Percentiles rank a stretch among this genome's conserved stretches.
These are phyloP conservation scores for Daphne laureola DNA, from an alignment of 441 rosid genomes.

Conservation along the genomic window DNA sequence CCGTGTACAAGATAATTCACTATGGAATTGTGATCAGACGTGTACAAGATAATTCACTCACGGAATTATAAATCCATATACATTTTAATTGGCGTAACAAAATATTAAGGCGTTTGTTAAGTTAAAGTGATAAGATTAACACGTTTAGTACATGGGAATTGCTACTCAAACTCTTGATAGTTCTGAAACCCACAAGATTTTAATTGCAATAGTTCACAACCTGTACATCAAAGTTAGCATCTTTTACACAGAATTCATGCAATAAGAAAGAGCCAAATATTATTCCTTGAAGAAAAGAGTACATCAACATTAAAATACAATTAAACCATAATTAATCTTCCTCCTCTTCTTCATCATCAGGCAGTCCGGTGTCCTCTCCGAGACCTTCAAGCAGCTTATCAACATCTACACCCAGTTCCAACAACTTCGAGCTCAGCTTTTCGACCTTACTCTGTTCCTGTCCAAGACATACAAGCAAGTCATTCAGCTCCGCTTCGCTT, in stretches of 20 bases:
- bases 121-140: too few species aligned
- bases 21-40: too few species aligned
- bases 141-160: too few species aligned
- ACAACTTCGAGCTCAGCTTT: slow-evolving; percentile 49
- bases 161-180: too few species aligned
- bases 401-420: slow-evolving; percentile 73
- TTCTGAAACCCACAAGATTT: too few species aligned
- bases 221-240: slow-evolving; percentile 3
- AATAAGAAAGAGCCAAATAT: background rate
- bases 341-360: slow-evolving; percentile 56
- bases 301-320: background rate
- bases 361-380: slow-evolving; percentile 64
- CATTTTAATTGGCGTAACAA: too few species aligned
- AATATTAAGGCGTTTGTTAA: too few species aligned
- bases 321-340: slow-evolving; percentile 30
- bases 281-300: too few species aligned
- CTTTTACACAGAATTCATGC: background rate
- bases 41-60: too few species aligned
- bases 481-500: slow-evolving; percentile 82
- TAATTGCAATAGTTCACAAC: too few species aligned
- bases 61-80: too few species aligned
- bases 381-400: slow-evolving; percentile 70
- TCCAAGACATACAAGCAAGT: slow-evolving; percentile 84
- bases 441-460: slow-evolving; percentile 92
- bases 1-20: too few species aligned